phyloP scores from a whole-genome alignment of 2,329 filamentous ascomycete species.

The Fusarium sp. region DNA sequence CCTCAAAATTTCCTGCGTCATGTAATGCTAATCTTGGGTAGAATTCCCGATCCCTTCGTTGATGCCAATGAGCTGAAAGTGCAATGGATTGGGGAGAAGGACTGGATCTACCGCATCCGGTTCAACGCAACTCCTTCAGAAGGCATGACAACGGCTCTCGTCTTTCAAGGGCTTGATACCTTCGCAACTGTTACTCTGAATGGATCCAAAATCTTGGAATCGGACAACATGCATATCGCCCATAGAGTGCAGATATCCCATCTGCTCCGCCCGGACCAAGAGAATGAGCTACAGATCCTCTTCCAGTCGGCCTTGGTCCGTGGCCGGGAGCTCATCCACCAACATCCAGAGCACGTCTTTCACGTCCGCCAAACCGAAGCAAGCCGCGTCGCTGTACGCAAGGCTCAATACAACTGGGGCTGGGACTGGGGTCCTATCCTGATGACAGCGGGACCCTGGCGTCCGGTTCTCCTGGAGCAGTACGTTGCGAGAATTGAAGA shows the following conservation, averaged over 20 bases:
- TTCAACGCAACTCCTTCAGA: background rate
- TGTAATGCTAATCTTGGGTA: background rate
- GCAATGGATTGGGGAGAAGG: conserved; percentile 74
- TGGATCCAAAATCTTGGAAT: conserved; percentile 62
- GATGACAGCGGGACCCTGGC: conserved; percentile 74
- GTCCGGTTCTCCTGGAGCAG: conserved; percentile 72
- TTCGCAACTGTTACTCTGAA: conserved; percentile 70
- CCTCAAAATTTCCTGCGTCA: background rate
- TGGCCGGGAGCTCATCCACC: conserved; percentile 55
- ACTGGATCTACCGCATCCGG: conserved; percentile 72
- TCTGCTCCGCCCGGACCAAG: conserved; percentile 61
- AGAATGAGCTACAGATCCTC: background rate
- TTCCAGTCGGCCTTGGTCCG: conserved; percentile 60
- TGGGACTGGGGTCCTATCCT: conserved; percentile 78
- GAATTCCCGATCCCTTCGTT: conserved; percentile 72
- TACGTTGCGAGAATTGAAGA: conserved; percentile 72
- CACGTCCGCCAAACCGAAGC: background rate
- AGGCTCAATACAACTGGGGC: conserved; percentile 77
- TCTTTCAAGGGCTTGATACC: conserved; percentile 74
- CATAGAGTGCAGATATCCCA: conserved; percentile 67
- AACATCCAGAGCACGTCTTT: conserved; percentile 37
- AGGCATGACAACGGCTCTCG: conserved; percentile 53
- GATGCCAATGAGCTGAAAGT: conserved; percentile 74
- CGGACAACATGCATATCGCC: conserved; percentile 74
- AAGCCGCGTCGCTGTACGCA: conserved; percentile 53